Evolutionary conservation across 2,329 filamentous ascomycete genomes (phyloP).

Genomic region (Diplocarpon rosae): DNA sequence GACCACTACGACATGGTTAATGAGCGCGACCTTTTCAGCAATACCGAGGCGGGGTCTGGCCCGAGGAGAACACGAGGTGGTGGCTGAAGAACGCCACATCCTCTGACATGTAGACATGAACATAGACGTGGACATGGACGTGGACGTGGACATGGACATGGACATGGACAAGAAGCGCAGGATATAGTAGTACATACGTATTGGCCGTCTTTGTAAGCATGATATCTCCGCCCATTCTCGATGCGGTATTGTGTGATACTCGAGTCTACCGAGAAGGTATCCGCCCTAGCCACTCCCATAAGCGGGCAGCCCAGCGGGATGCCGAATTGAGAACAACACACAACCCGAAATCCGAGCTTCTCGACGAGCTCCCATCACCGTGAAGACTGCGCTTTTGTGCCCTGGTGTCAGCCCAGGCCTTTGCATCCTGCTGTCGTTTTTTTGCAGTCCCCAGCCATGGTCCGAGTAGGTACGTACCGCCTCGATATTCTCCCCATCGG

Average conservation of each 20-base stretch:
- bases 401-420: too few species aligned
- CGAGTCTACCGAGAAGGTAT: constrained; percentile 28
- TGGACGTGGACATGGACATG: too few species aligned
- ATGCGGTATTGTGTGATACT: constrained; percentile 22
- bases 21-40: too few species aligned
- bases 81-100: too few species aligned
- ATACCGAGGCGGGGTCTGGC: too few species aligned
- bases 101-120: too few species aligned
- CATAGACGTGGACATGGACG: too few species aligned
- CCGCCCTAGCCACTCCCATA: constrained; percentile 3
- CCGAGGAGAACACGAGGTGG: too few species aligned
- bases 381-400: too few species aligned
- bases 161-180: too few species aligned
- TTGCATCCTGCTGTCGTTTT: too few species aligned
- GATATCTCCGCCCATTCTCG: constrained; percentile 40
- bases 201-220: constrained; percentile 34
- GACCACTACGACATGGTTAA: constrained; percentile 10
- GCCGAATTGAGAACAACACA: background rate
- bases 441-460: too few species aligned
- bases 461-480: constrained; percentile 1
- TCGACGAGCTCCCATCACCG: background rate
- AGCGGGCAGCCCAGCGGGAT: background rate
- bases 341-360: background rate
- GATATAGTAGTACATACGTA: constrained; percentile 6
- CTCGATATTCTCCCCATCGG: constrained; percentile 3